Evolutionary conservation across 2,329 filamentous ascomycete species (phyloP).

Genomic region (Aspergillus sp.): DNA sequence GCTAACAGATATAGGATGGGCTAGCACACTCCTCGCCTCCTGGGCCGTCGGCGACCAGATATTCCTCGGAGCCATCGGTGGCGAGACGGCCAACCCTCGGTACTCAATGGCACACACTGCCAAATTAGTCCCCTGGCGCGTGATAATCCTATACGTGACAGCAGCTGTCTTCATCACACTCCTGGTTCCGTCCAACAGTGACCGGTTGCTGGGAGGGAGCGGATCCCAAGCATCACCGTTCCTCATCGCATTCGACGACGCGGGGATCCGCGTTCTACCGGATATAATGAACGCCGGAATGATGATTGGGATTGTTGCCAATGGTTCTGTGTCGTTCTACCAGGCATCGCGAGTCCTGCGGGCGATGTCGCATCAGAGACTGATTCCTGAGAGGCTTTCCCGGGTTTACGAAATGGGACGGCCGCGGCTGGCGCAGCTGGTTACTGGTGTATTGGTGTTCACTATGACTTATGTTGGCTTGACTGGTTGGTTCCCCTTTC

Average conservation of each 20-base stretch:
- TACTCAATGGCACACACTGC: constrained; percentile 35
- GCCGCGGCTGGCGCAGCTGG: constrained; percentile 27
- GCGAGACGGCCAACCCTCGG: constrained; percentile 37
- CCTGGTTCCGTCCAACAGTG: constrained; percentile 23
- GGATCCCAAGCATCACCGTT: constrained; percentile 33
- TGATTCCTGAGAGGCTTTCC: constrained; percentile 30
- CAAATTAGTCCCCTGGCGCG: constrained; percentile 12
- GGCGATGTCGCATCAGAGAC: constrained; percentile 28
- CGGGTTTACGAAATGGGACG: constrained; percentile 30
- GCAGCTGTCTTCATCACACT: constrained; percentile 7
- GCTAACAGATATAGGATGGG: constrained; percentile 8
- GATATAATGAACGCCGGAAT: constrained; percentile 35
- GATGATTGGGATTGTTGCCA: constrained; percentile 32
- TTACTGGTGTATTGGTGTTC: constrained; percentile 26
- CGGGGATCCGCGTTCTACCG: constrained; percentile 29
- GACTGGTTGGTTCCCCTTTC: constrained; percentile 17
- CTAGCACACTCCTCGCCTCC: constrained; percentile 27
- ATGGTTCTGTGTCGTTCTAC: constrained; percentile 34
- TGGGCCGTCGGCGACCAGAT: constrained; percentile 33
- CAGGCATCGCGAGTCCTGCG: constrained; percentile 33
- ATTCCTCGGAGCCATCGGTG: constrained; percentile 37
- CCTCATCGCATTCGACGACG: constrained; percentile 31
- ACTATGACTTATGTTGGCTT: constrained; percentile 34
- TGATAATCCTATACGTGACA: constrained; percentile 16
- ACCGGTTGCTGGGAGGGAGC: constrained; percentile 26